Base-by-base conservation (phyloP, 1,284 basidiomycete species). In the Vanrija sp. region DNA sequence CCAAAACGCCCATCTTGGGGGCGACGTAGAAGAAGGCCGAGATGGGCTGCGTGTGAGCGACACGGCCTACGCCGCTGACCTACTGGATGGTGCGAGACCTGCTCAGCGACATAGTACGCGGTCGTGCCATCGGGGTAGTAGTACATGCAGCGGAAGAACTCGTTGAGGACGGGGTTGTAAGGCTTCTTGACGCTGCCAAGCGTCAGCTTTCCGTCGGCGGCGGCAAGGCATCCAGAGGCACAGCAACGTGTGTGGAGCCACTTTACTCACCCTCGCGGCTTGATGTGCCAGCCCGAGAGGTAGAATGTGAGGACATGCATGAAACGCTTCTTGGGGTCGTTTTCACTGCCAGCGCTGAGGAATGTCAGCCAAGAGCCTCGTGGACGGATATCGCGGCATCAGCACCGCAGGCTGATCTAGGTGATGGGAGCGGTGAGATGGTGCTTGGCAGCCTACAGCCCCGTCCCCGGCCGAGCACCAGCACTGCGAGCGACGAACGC, bases 241-340 rank as follows among this genome's bases (percentile, higher is more conserved):
- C 29, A 45, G 40, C 16, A 45, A 38, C 38, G n/a, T 18, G 40
- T 42, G n/a, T 34, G 34, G 34, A 34, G 34, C 34, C 34, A 34
- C 34, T 5, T 14, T 18, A 58, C 71, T 65, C 51, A 72, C 61
- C 95, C 95, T 78, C 93, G 96, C 42, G 95, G 94, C 79, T 98
- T 98, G 80, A 98, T 96, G 78, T 98, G 96, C 95, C 95, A 99
- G 44, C 95, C 95, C n/a, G 91, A 89, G 44, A 98, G 86, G 73
- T 98, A 98, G 77, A 96, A 98, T 55, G 90, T 87, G 49, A 97
- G 82, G 5, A 98, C 90, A 54, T 87, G 83, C 61, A 97, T 81
- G 76, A 98, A 98, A 39, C 96, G 83, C 71, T 96, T 91, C 73
- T 96, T 88, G 38, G 91, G 84, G 67, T 91, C 85, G 43, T 84